Evolutionary conservation across 2,329 filamentous ascomycete genomes (phyloP), one percentile per base, ranked within the genome.

Genomic region (Thelonectria discophora): DNA sequence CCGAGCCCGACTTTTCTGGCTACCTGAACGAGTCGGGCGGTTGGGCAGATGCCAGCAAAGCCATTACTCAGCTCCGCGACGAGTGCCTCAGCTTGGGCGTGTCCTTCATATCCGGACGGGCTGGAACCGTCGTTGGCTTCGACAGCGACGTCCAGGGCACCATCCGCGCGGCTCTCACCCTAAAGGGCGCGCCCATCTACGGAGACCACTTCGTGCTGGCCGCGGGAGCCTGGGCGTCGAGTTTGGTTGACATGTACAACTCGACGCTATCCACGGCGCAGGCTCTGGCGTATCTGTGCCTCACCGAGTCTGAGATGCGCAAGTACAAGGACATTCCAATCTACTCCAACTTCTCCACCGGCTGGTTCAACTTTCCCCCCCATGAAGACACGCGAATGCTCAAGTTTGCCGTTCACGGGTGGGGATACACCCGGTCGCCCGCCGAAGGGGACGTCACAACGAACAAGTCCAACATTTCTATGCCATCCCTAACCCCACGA

Each of bases 181-280:
- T n/a, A n/a, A n/a, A n/a, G n/a, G 81, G 80, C 2, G 73, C 75
- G 13, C 77, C 74, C 9, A 60, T 90, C 8, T 74, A 72, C 2
- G 87, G 87, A 6, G 82, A 85, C 62, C 77, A 88, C 3, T 85
- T 86, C 13, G 78, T 91, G 15, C 78, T 92, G 5, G 87, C 89
- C 2, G 84, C 88, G 3, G 89, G 89, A 10, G 88, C 89, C 5
- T 91, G 89, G 88, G 87, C 87, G 18, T 71, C 72, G 24, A 55
- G 64, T 0, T 48, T 75, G 12, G 15, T 89, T 72, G 52, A 47
- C 4, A 77, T 90, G 1, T 80, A 83, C 49, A 87, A 88, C 46
- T 81, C 86, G 30, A 84, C 82, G 40, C 81, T 84, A 60, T 84
- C 87, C 1, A 88, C 87, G 0, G 88, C 87, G 2, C 89, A 91